These are phyloP conservation scores for Cladosporium sp. DNA, from an alignment of 2,329 filamentous ascomycete species.

Conservation along the genomic window DNA sequence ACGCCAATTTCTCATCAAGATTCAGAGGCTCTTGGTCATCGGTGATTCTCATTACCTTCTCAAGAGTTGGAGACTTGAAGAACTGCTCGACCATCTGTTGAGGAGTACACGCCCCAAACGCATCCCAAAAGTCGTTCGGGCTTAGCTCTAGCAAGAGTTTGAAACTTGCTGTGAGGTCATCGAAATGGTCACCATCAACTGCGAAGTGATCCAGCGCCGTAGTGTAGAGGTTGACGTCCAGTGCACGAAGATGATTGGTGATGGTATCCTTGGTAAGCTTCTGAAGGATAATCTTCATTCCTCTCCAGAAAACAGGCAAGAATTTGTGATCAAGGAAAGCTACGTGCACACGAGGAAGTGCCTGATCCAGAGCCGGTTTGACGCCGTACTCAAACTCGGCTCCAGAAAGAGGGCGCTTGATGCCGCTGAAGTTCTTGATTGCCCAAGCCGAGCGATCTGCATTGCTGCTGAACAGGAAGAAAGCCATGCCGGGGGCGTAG, in stretches of 20 bases:
- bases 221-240: constrained; percentile 64
- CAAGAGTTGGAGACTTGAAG: constrained; percentile 64
- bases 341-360: constrained; percentile 57
- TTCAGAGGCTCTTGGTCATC: constrained; percentile 48
- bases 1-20: constrained; percentile 60
- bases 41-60: constrained; percentile 51
- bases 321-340: constrained; percentile 46
- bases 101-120: constrained; percentile 73
- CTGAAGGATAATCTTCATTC: constrained; percentile 65
- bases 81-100: constrained; percentile 78
- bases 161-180: constrained; percentile 64
- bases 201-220: constrained; percentile 59
- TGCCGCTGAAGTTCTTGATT: constrained; percentile 58
- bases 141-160: constrained; percentile 67
- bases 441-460: constrained; percentile 61
- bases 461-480: constrained; percentile 74
- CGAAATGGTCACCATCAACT: constrained; percentile 48
- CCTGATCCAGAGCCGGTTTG: constrained; percentile 62
- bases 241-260: constrained; percentile 67
- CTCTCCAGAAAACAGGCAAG: constrained; percentile 73
- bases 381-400: constrained; percentile 86
- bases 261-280: constrained; percentile 69
- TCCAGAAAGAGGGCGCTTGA: constrained; percentile 57
- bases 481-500: constrained; percentile 74
- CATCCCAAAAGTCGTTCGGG: constrained; percentile 78